Base-by-base conservation (phyloP, 139 green algal species). In the Chlorella sp. region DNA sequence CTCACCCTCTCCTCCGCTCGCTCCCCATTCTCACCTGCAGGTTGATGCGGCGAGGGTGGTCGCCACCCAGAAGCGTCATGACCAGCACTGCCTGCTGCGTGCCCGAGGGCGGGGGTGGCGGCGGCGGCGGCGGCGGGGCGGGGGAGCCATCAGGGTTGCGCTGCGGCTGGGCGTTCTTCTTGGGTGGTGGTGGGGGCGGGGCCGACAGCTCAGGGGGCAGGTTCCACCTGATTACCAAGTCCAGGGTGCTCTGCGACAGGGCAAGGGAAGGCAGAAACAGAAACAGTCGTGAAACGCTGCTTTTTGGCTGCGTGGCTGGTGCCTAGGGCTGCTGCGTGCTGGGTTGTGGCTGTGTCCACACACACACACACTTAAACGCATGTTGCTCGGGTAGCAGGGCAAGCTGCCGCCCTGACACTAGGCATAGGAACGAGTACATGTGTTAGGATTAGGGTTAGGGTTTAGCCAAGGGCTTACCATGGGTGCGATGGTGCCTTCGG, bases 21-120 rank as follows among this genome's bases (percentile, higher is more conserved):
- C n/a, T n/a, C n/a, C n/a, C n/a, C n/a, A 55, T 81, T 61, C n/a
- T 4, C 60, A 77, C 68, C 63, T 78, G 73, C 31, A 74, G 42
- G 31, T n/a, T 29, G 2, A 66, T 62, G 49, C 67, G 42, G 6
- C 67, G 42, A 20, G 67, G 67, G 29, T 72, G 67, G 67, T 74
- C 75, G 59, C 78, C 82, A 49, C 82, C 82, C 59, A 82, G 50
- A 35, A 87, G 51, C n/a, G 70, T 77, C n/a, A 85, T 42, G 3
- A 77, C 49, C 29, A 85, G 69, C 50, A 77, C 35, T 79, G 76
- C 20, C 33, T 60, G 65, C 36, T 35, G 62, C 27, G 14, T 27
- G 42, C 42, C 42, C 42, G 17, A 24, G 42, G 42, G 42, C 10
- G 17, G 10, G 10, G 17, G 10, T 17, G 17, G 10, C 10, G 42